Percentiles rank a stretch among this genome's conserved stretches.
phyloP scores from a whole-genome alignment of 306 rosid genomes.

The Cucurbita maxima region DNA sequence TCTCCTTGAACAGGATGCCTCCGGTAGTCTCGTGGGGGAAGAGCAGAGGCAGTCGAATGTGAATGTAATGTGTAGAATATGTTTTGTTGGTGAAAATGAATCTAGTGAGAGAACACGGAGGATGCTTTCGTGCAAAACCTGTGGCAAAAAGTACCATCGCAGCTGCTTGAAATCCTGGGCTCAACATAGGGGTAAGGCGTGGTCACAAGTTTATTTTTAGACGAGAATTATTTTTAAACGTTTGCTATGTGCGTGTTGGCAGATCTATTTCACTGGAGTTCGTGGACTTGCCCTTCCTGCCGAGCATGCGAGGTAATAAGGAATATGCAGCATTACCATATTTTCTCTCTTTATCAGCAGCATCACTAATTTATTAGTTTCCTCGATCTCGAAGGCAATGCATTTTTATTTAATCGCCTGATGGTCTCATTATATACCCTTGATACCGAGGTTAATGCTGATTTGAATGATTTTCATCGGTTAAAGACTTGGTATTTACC shows the following conservation, averaged over 20 bases:
- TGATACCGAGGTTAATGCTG: background rate
- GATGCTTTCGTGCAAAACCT: conserved; percentile 93
- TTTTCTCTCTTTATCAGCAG: background rate
- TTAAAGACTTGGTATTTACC: background rate
- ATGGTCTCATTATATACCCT: background rate
- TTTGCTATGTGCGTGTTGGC: conserved; percentile 8
- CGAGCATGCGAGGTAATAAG: conserved; percentile 40
- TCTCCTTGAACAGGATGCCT: conserved; percentile 36
- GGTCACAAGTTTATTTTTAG: background rate
- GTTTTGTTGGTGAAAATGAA: conserved; percentile 78
- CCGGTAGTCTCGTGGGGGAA: conserved; percentile 43
- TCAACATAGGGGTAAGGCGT: conserved; percentile 69
- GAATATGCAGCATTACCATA: background rate
- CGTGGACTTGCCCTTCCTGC: conserved; percentile 54
- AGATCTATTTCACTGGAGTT: conserved; percentile 55
- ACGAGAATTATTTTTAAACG: background rate
- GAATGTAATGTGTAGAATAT: conserved; percentile 82
- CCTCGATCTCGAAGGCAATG: too few species aligned
- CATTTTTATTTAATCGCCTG: background rate
- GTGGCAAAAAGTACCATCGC: conserved; percentile 89
- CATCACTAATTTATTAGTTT: background rate
- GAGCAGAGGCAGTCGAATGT: conserved; percentile 57
- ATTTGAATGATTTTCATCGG: background rate
- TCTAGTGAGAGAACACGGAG: conserved; percentile 71
- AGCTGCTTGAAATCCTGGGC: conserved; percentile 88